phyloP scores from a whole-genome alignment of 1,284 basidiomycete genomes.

The Microbotryum violaceum region DNA sequence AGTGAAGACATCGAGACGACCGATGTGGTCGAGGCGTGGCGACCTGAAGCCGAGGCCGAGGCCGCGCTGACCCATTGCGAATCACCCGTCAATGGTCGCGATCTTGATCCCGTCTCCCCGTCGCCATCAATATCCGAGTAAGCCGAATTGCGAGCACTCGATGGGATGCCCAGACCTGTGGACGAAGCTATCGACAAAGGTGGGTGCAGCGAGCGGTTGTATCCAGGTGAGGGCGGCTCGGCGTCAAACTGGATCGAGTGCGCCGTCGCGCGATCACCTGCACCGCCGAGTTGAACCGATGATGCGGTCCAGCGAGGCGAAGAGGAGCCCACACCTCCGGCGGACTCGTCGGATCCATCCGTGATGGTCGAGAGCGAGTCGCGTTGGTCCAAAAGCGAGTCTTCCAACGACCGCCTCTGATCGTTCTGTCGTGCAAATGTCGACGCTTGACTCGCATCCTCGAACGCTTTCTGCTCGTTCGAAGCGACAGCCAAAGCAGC shows the following conservation, averaged over 20 bases:
- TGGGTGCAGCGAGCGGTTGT: background rate
- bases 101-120: background rate
- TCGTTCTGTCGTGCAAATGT: no score
- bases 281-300: no score
- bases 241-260: background rate
- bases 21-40: constrained; percentile 15
- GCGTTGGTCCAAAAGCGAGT: no score
- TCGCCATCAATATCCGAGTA: background rate
- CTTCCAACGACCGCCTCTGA: no score
- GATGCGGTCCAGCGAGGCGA: no score
- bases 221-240: constrained; percentile 2
- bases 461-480: no score
- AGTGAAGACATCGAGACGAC: constrained; percentile 1
- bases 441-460: no score
- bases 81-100: constrained; percentile 5
- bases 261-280: no score
- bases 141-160: constrained; percentile 1
- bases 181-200: background rate
- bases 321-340: no score
- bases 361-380: no score
- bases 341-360: no score
- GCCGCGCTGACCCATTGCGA: background rate
- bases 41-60: constrained; percentile 13
- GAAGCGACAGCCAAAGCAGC: no score
- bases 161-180: background rate